phyloP scores from a whole-genome alignment of 179 eudicot genomes.

The Silene vulgaris region DNA sequence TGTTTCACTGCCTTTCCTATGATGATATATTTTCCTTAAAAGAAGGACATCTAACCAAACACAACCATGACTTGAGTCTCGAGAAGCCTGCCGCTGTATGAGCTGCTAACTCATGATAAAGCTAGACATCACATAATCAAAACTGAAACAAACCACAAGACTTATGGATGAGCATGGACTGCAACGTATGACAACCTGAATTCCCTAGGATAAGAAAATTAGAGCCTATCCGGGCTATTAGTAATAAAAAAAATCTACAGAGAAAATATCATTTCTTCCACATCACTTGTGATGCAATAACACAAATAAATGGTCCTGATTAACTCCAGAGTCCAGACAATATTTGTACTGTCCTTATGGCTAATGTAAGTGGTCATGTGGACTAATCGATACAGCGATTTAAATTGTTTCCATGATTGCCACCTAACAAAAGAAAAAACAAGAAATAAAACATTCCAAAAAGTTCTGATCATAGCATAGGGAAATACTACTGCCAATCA shows the following conservation, averaged over 20 bases:
- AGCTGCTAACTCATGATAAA: background rate
- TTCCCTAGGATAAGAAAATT: background rate
- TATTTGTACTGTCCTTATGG: background rate
- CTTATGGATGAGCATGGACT: background rate
- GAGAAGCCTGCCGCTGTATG: background rate
- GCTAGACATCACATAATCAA: background rate
- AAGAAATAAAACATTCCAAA: background rate
- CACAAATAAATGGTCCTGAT: background rate
- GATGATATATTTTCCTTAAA: background rate
- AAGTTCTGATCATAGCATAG: background rate
- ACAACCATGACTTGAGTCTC: background rate
- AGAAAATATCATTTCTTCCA: background rate
- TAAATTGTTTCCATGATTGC: background rate
- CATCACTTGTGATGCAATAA: constrained; percentile 1
- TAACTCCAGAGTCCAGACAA: background rate
- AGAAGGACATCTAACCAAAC: background rate
- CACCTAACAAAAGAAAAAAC: background rate
- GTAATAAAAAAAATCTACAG: background rate
- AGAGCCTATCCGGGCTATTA: background rate
- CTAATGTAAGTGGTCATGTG: background rate
- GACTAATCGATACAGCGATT: background rate
- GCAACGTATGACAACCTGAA: background rate
- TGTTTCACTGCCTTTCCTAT: background rate
- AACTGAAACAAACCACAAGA: background rate
- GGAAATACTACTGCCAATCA: constrained; percentile 21